Base-by-base conservation (phyloP, 345 rosid species). In the Eucalyptus camaldulensis region DNA sequence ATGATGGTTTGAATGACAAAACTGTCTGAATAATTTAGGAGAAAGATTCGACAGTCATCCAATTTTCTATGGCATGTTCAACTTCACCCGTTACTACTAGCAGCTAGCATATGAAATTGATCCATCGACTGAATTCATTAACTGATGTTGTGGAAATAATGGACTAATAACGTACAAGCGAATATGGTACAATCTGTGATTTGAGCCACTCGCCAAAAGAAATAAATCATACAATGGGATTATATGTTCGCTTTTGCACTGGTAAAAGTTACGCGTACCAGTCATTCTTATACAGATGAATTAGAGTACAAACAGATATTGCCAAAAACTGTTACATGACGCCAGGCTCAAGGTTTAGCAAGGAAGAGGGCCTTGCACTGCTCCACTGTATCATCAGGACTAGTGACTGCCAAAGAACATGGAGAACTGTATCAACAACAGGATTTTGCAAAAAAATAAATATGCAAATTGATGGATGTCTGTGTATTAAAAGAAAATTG, bases 341-440 rank as follows among this genome's bases (percentile, higher is more conserved):
- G 49, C 87, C 24, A 27, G 43, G 83, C 15, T 91, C 88, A 89
- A 27, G 87, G 90, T 58, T 90, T 58, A 7, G 91, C 90, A 10
- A 92, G 88, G 92, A 95, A 92, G 51, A 93, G 87, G 69, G 95
- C 92, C 87, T 89, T 92, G 88, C 96, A 93, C 87, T 92, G 91
- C 87, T 92, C 91, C 92, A 91, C 90, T 86, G 99, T 96, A 86
- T 96, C 96, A 3, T 95, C 95, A 15, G 99, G 98, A 88, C 96
- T 95, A 60, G 95, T 95, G 80, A 97, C 99, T 96, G 97, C 94
- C 93, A 67, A n/a, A 53, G 37, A 40, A n/a, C 27, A 88, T n/a
- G 24, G 9, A 21, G 60, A 58, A 44, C 40, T 19, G 47, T 37
- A 40, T 76, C 22, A 76, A 40, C 83, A 76, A 37, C 83, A 37